Base-by-base conservation (phyloP, 805 yeast genomes). In the Ogataea philodendri region DNA sequence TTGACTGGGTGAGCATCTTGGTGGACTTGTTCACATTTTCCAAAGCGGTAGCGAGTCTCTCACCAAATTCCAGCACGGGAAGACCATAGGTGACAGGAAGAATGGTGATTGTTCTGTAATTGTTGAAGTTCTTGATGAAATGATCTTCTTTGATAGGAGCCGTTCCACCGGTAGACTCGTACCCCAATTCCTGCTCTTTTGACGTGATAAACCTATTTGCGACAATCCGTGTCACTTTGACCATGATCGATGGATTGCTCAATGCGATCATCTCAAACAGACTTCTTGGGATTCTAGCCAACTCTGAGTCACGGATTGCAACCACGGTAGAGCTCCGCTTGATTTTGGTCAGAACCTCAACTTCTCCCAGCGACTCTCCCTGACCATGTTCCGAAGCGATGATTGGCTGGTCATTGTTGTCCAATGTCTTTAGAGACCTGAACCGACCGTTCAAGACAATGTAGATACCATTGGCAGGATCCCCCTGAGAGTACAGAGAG, bases 341-440 rank as follows among this genome's bases (percentile, higher is more conserved):
- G 8, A 82, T 72, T 9, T 87, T 87, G 0, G 95, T 87, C 43
- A 90, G 67, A 3, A 90, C 97, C 58, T 90, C 98, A 7, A 93
- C 82, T 60, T 90, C 97, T 3, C 97, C 98, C 41, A 93, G 74
- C 25, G 95, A 84, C 49, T 87, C 94, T 5, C 97, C 97, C 57
- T 88, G 95, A 2, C 97, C 96, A 52, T 78, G 81, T 55, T 90
- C 98, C 2, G 83, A 84, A 10, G 80, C 38, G 13, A 44, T 40
- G 4, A 36, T 31, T 6, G 30, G 28, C 8, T 19, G 18, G 5
- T 34, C 44, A n/a, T 48, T 48, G 9, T 41, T 34, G 37, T 54
- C 47, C n/a, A 48, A 24, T 37, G 59, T 37, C 4, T 44, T 37
- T 6, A 80, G 66, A 4, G 88, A 82, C 30, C 97, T 67, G 45